Percentiles rank a stretch among this genome's conserved stretches.
Evolutionary conservation across 306 rosid genomes (phyloP).

Genomic region (Fagus crenata): DNA sequence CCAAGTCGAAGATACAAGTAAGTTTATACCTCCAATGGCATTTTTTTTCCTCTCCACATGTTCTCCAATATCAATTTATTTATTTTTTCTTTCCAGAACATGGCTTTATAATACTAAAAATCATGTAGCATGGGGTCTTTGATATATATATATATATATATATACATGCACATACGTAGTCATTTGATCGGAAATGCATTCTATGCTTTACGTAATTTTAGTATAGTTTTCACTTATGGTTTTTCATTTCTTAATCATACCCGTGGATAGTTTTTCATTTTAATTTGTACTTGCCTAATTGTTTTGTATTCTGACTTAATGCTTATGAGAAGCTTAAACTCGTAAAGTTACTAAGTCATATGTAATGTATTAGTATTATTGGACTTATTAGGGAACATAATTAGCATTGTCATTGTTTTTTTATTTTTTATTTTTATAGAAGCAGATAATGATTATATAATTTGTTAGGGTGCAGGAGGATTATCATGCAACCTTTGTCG

Average conservation of each 20-base stretch:
- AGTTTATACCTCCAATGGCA: conserved; percentile 14
- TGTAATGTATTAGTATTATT: not conserved
- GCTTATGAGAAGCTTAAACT: no score
- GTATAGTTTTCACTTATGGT: not conserved
- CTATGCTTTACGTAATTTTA: not conserved
- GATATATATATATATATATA: no score
- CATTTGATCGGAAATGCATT: not conserved
- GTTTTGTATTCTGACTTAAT: no score
- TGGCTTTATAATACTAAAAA: not conserved
- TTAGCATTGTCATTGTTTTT: conserved; percentile 9
- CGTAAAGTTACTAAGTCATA: no score
- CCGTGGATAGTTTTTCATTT: not conserved
- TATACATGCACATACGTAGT: no score
- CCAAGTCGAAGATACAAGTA: conserved; percentile 96
- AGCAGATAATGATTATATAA: conserved; percentile 7
- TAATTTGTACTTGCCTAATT: no score
- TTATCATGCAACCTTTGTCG: conserved; percentile 76
- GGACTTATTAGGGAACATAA: not conserved
- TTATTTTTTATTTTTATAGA: not conserved
- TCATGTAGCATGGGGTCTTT: no score
- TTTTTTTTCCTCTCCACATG: not conserved
- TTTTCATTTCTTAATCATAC: not conserved
- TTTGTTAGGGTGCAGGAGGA: conserved; percentile 73
- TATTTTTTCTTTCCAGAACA: conserved; percentile 12
- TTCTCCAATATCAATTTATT: not conserved